These are phyloP conservation scores for Acanthamoeba sp. DNA, from an alignment of 208 protist species.

Conservation along the genomic window DNA sequence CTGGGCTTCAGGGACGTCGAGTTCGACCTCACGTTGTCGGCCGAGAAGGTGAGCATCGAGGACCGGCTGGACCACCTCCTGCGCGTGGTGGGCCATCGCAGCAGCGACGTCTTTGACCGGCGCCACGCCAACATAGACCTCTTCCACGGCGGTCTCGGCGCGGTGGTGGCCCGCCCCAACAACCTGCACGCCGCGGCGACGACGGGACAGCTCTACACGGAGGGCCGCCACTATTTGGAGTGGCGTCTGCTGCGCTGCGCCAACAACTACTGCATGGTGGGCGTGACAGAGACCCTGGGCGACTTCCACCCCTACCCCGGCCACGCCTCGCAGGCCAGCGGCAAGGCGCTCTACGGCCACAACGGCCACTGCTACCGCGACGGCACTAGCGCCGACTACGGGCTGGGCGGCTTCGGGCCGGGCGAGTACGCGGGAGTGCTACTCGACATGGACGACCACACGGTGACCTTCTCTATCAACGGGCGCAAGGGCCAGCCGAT, in stretches of 20 bases:
- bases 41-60: neutral
- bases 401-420: neutral
- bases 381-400: neutral
- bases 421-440: constrained; percentile 24
- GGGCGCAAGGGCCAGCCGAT: neutral
- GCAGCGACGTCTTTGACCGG: neutral
- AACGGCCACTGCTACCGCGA: constrained; percentile 13
- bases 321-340: neutral
- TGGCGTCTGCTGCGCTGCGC: neutral
- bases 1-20: neutral
- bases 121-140: neutral
- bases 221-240: constrained; percentile 9
- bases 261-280: constrained; percentile 15
- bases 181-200: neutral
- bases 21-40: neutral
- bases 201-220: neutral
- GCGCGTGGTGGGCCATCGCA: neutral
- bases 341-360: neutral
- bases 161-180: neutral
- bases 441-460: constrained; percentile 5
- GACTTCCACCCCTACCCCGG: neutral
- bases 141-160: neutral
- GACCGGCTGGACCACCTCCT: neutral
- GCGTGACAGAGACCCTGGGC: neutral
- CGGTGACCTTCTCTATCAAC: constrained; percentile 37